Evolutionary conservation across 257 asterid genomes (phyloP), one percentile per base, ranked within the genome.

Genomic region (Plantago ovata): DNA sequence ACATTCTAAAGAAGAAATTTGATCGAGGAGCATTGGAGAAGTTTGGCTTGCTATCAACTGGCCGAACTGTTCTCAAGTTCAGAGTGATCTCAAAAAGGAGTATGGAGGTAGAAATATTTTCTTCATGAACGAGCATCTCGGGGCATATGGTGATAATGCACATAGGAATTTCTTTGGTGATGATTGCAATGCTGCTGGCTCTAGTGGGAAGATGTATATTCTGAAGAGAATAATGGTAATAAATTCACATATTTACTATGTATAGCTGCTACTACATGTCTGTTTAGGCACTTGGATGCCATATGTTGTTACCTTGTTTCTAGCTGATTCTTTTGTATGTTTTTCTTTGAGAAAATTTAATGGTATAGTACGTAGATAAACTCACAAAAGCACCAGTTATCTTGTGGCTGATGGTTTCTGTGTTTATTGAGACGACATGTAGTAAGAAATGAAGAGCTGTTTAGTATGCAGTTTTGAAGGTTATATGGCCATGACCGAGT

Each of bases 11-110:
- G 81, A 92, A 88, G 78, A 83, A 90, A 82, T 92, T 85, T 82
- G 95, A 72, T 60, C 97, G 95, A 58, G 98, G 98, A 71, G 88
- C 97, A 24, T 92, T 75, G 98, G 98, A 61, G 98, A 92, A 82
- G 98, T 93, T 76, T 93, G 98, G 98, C 85, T 93, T 62, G 98
- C 98, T 72, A 84, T 93, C 74, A 75, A 77, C 53, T 93, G 96
- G 98, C n/a, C n/a, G n/a, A 84, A 93, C 52, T 84, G 94, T 70
- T 87, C 96, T 62, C 87, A 78, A 67, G 79, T 50, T 57, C 75
- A 75, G 50, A 73, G 79, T 36, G 77, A 66, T 66, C 50, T 56
- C 50, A 64, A 69, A 66, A 69, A 61, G 70, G 67, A 65, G 64
- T 67, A 71, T 60, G 77, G 38, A 23, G 69, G 72, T 47, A 64